Evolutionary conservation across 352 stramenopile genomes (phyloP), one percentile per base, ranked within the genome.

Genomic region (Phytophthora fragariaefolia): DNA sequence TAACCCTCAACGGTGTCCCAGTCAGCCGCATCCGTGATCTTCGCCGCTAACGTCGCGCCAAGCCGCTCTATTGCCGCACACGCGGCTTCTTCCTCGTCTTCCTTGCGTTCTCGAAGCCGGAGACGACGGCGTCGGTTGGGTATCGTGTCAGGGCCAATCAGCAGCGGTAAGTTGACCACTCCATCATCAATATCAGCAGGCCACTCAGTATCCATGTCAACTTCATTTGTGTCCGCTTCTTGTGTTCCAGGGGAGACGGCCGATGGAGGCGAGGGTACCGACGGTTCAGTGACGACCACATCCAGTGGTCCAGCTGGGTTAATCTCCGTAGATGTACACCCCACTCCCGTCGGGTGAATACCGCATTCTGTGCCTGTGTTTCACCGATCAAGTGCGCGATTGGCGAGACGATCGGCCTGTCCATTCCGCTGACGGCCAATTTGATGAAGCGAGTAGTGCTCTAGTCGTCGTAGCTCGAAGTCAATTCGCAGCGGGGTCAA

Each of bases 351-450:
- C 3, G 30, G 5, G 34, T 58, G 53, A 3, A 50, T 40, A 2
- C 30, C 55, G 24, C 49, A 71, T 24, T 62, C 48, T 2, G 51
- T 10, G 18, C 13, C 8, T 3, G 30, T 53, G 0, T 13, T 1
- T 1, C n/a, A 23, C 2, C 6, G 18, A 34, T 67, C 34, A 2
- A 71, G 45, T 1, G 47, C 60, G 0, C 27, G 1, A 30, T 56
- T 74, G 3, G 60, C 53, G 24, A 71, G 63, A 15, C 57, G 62
- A 20, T 76, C 62, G 0, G 62, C 62, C n/a, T 69, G 47, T 3
- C 4, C 46, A 38, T 76, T 76, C 0, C 52, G 52, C 22, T 69
- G 43, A 1, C 68, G 58, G 53, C 69, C 68, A 47, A 76, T 72
- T 52, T 65, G 57, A 9, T 49, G 42, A 12, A 64, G 45, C 46